phyloP scores from a whole-genome alignment of 176 grass and related monocot species.

The Chloris gayana region DNA sequence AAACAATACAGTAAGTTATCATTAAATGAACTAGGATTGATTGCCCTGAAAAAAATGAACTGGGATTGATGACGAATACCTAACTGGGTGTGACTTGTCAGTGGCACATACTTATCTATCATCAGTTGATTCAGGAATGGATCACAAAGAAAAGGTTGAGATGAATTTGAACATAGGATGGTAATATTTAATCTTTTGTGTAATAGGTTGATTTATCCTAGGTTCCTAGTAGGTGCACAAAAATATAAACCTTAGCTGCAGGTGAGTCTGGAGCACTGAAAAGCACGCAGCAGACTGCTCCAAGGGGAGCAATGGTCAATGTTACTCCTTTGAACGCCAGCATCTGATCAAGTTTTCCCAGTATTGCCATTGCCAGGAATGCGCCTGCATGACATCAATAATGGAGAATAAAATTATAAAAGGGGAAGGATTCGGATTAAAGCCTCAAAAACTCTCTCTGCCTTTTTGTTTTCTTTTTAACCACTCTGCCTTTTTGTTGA shows the following conservation, averaged over 20 bases:
- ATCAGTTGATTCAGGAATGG: background rate
- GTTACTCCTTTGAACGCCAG: slow-evolving; percentile 68
- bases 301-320: slow-evolving; percentile 84
- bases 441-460: background rate
- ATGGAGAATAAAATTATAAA: background rate
- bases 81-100: background rate
- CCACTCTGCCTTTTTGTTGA: background rate
- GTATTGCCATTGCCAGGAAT: slow-evolving; percentile 82
- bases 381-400: slow-evolving; percentile 55
- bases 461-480: too few relatives aligned
- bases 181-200: background rate
- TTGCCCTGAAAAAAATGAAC: too few relatives aligned
- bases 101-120: background rate
- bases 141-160: background rate
- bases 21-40: background rate
- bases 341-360: slow-evolving; percentile 81
- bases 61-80: background rate
- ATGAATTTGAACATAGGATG: background rate
- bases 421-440: background rate
- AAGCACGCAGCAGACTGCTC: slow-evolving; percentile 80
- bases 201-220: background rate
- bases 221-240: background rate
- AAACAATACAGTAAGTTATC: background rate
- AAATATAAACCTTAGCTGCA: slow-evolving; percentile 52
- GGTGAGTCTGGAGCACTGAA: slow-evolving; percentile 70